These are phyloP conservation scores for Oligophagozyma castellii DNA, from an alignment of 1,139 yeast genomes.

Conservation along the genomic window DNA sequence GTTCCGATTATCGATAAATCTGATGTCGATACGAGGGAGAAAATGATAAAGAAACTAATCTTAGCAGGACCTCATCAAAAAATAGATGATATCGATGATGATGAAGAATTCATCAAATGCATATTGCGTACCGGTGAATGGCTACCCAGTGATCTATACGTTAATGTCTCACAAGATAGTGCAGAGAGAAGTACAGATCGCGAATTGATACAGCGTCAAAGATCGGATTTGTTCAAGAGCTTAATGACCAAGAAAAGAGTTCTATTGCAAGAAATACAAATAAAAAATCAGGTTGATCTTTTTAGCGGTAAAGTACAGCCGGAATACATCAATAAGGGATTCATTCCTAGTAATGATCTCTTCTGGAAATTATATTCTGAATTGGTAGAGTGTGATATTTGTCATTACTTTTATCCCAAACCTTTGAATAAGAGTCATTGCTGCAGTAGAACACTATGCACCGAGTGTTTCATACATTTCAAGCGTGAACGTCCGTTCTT, in stretches of 20 bases:
- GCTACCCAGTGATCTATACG: constrained; percentile 32
- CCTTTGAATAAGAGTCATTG: constrained; percentile 75
- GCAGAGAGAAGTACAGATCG: no score
- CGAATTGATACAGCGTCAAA: no score
- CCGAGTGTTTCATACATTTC: constrained; percentile 94
- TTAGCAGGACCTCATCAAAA: constrained; percentile 43
- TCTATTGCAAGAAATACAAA: constrained; percentile 38
- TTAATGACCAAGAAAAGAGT: constrained; percentile 28
- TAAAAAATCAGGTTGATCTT: constrained; percentile 18
- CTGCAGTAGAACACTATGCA: constrained; percentile 84
- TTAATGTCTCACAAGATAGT: no score
- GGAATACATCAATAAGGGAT: constrained; percentile 1
- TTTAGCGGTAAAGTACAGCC: no score
- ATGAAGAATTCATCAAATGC: constrained; percentile 4
- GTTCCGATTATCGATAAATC: constrained; percentile 66
- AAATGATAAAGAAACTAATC: constrained; percentile 39
- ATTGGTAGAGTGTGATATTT: constrained; percentile 82
- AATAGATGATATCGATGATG: constrained; percentile 26
- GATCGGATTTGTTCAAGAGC: no score
- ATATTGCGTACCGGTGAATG: constrained; percentile 33
- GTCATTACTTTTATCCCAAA: constrained; percentile 76
- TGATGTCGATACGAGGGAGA: constrained; percentile 47
- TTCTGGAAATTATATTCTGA: constrained; percentile 43
- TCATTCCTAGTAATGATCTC: constrained; percentile 30
- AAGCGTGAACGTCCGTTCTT: constrained; percentile 87